Percentiles rank a stretch among this genome's conserved stretches.
These are phyloP conservation scores for Monilinia aucupariae DNA, from an alignment of 2,329 filamentous ascomycete species.

Conservation along the genomic window DNA sequence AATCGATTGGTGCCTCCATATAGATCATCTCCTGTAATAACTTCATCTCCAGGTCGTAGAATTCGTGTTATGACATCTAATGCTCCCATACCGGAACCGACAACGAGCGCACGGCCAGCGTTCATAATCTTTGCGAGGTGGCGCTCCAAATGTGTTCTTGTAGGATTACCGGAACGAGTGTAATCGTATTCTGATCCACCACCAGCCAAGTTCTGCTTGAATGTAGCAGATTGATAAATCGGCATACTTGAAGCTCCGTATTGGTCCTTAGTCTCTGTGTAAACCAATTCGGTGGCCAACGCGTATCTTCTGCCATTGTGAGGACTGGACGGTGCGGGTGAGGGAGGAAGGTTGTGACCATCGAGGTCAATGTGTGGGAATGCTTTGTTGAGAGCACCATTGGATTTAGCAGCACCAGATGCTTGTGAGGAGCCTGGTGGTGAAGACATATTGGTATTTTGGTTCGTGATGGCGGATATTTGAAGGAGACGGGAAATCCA, in stretches of 20 bases:
- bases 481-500: constrained; percentile 1
- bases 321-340: constrained; percentile 87
- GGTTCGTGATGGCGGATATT: background rate
- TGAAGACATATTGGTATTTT: constrained; percentile 32
- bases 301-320: constrained; percentile 83
- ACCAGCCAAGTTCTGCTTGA: constrained; percentile 80
- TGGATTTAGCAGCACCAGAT: constrained; percentile 26
- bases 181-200: constrained; percentile 94
- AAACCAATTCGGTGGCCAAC: constrained; percentile 92
- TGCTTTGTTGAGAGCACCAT: constrained; percentile 29
- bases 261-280: constrained; percentile 92
- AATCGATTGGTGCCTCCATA: constrained; percentile 94
- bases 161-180: constrained; percentile 95
- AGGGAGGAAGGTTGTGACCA: constrained; percentile 81
- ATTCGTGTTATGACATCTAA: constrained; percentile 93
- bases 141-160: constrained; percentile 88
- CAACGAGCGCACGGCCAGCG: constrained; percentile 81
- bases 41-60: constrained; percentile 87
- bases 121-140: constrained; percentile 99
- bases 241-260: constrained; percentile 95
- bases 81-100: constrained; percentile 95
- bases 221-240: constrained; percentile 97
- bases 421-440: constrained; percentile 28
- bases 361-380: constrained; percentile 63
- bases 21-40: constrained; percentile 92